These are phyloP conservation scores for Scheffersomyces spartinae DNA, from an alignment of 805 yeast genomes.

Conservation along the genomic window DNA sequence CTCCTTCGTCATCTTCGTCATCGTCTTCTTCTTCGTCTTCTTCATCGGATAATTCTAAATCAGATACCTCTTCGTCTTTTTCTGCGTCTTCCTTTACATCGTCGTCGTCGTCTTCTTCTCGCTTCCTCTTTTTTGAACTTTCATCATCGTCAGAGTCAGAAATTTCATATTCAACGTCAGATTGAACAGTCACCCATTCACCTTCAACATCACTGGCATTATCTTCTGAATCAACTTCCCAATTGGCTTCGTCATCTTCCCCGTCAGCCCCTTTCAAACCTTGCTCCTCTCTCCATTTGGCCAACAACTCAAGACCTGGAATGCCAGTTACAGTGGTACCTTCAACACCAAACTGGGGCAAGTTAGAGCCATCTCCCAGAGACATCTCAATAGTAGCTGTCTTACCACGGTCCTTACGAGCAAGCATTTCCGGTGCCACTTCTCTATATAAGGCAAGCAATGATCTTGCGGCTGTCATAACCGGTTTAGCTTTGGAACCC, in stretches of 20 bases:
- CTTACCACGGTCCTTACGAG: conserved; percentile 87
- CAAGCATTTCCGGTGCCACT: conserved; percentile 92
- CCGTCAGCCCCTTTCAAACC: conserved; percentile 38
- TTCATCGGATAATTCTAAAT: conserved; percentile 38
- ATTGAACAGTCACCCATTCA: conserved; percentile 84
- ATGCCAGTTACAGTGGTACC: conserved; percentile 51
- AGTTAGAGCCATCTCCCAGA: conserved; percentile 38
- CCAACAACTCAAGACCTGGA: conserved; percentile 85
- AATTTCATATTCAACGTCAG: conserved; percentile 63
- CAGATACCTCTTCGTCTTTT: conserved; percentile 28
- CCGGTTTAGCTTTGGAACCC: conserved; percentile 90
- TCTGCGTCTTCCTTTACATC: conserved; percentile 16
- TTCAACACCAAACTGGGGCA: conserved; percentile 68
- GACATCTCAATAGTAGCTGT: conserved; percentile 75
- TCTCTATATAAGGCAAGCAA: conserved; percentile 82
- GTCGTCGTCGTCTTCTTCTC: conserved; percentile 16
- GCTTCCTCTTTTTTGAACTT: conserved; percentile 20
- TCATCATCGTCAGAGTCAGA: conserved; percentile 36
- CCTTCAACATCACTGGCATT: conserved; percentile 58
- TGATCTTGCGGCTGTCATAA: conserved; percentile 87
- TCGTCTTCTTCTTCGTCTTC: conserved; percentile 24
- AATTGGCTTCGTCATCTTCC: conserved; percentile 45
- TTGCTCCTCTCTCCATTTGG: conserved; percentile 67
- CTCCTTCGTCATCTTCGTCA: conserved; percentile 10
- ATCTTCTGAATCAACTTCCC: conserved; percentile 48